Percentiles rank a stretch among this genome's conserved stretches.
These are phyloP conservation scores for Picea engelmannii DNA, from an alignment of 83 land plant species.

Conservation along the genomic window DNA sequence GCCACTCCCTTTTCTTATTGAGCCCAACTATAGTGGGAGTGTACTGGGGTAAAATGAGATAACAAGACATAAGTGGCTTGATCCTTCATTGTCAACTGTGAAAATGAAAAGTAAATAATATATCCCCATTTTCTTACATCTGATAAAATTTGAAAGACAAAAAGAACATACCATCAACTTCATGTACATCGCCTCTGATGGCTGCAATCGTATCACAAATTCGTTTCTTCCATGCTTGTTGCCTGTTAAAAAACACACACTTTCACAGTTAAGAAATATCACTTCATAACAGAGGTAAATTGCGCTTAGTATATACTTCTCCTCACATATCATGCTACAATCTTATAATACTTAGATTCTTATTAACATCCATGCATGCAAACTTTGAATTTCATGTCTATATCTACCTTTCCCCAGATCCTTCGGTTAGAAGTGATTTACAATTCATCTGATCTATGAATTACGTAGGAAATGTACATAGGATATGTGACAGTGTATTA, in stretches of 20 bases:
- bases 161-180: conserved; percentile 74
- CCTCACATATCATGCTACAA: background rate
- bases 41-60: background rate
- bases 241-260: conserved; percentile 45
- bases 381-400: background rate
- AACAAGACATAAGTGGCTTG: background rate
- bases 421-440: no score
- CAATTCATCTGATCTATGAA: no score
- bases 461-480: no score
- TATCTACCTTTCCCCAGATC: no score
- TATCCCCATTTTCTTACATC: background rate
- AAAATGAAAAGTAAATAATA: background rate
- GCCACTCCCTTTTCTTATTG: no score
- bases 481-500: no score
- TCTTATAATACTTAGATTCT: background rate
- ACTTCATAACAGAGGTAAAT: background rate
- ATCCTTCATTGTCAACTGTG: background rate
- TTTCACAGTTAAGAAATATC: background rate
- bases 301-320: background rate
- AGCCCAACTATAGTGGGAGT: background rate
- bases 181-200: conserved; percentile 99
- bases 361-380: background rate
- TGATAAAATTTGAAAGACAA: conserved; percentile 2
- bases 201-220: conserved; percentile 95
- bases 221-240: conserved; percentile 97